phyloP scores from a whole-genome alignment of 345 rosid genomes.

The Populus alba region DNA sequence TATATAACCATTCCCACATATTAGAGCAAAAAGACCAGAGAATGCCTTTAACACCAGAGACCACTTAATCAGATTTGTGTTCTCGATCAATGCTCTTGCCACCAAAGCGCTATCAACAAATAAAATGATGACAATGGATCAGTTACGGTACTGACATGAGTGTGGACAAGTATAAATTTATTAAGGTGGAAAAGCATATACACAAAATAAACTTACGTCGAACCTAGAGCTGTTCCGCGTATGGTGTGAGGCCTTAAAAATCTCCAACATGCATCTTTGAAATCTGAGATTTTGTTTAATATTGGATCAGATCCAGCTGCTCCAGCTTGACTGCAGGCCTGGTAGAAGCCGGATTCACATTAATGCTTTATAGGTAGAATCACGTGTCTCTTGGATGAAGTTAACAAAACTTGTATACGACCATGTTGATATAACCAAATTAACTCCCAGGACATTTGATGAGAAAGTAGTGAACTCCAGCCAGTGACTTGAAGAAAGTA shows the following conservation, averaged over 20 bases:
- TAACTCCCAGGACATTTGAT: not conserved
- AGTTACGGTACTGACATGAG: not conserved
- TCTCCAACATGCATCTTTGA: constrained; percentile 93
- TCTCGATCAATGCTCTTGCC: constrained; percentile 80
- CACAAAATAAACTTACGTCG: constrained; percentile 43
- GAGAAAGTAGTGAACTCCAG: not conserved
- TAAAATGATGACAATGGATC: constrained; percentile 2
- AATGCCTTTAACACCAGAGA: constrained; percentile 77
- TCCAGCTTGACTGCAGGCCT: constrained; percentile 76
- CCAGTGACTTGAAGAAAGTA: not conserved
- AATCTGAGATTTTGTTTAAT: constrained; percentile 48
- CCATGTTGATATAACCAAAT: not conserved
- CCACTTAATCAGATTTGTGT: constrained; percentile 76
- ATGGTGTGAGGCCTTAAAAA: constrained; percentile 96
- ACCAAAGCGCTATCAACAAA: constrained; percentile 75
- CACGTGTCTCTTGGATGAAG: constrained; percentile 14
- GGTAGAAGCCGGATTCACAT: constrained; percentile 33
- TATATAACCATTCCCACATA: constrained; percentile 93
- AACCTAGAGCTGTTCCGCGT: constrained; percentile 88
- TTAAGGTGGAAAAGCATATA: not conserved
- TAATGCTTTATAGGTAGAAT: constrained; percentile 8
- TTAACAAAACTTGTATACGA: constrained; percentile 1
- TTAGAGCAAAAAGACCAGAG: constrained; percentile 80
- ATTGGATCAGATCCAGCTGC: constrained; percentile 82
- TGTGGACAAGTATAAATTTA: not conserved